A percentile compares a stretch with the other conserved stretches of the same genome.
phyloP scores from a whole-genome alignment of 805 yeast genomes.

The Saccharomycopsis fibuligera region DNA sequence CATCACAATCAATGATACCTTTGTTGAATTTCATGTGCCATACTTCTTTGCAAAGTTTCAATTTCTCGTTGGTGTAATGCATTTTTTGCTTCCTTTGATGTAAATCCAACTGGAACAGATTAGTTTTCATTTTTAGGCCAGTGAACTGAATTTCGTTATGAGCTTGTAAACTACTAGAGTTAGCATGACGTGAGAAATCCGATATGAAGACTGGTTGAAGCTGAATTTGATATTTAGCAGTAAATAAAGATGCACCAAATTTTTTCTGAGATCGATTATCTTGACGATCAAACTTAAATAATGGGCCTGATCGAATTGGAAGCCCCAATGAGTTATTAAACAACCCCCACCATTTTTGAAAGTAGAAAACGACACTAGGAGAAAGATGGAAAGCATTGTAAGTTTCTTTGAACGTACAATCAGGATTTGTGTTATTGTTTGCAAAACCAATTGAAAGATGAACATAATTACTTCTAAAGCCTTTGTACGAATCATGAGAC shows the following conservation, averaged over 20 bases:
- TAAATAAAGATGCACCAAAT: slow-evolving; percentile 62
- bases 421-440: slow-evolving; percentile 26
- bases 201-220: slow-evolving; percentile 63
- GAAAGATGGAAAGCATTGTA: slow-evolving; percentile 66
- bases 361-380: slow-evolving; percentile 62
- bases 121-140: slow-evolving; percentile 59
- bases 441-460: slow-evolving; percentile 43
- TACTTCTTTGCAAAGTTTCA: slow-evolving; percentile 38
- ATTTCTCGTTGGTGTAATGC: slow-evolving; percentile 36
- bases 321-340: slow-evolving; percentile 72
- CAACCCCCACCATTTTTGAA: slow-evolving; percentile 75
- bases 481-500: slow-evolving; percentile 53
- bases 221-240: slow-evolving; percentile 67
- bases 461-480: slow-evolving; percentile 57
- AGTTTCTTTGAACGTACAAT: slow-evolving; percentile 21
- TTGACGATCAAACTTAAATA: slow-evolving; percentile 47
- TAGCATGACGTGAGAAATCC: slow-evolving; percentile 60
- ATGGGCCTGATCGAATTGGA: slow-evolving; percentile 66
- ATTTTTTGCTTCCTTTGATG: slow-evolving; percentile 48
- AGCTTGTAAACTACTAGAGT: slow-evolving; percentile 39
- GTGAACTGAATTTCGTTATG: slow-evolving; percentile 37
- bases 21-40: slow-evolving; percentile 53
- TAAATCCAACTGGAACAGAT: slow-evolving; percentile 48
- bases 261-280: slow-evolving; percentile 35
- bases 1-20: slow-evolving; percentile 64